Conservation (phyloP, 441 rosid species). For the Adansonia rubrostipa region DNA sequence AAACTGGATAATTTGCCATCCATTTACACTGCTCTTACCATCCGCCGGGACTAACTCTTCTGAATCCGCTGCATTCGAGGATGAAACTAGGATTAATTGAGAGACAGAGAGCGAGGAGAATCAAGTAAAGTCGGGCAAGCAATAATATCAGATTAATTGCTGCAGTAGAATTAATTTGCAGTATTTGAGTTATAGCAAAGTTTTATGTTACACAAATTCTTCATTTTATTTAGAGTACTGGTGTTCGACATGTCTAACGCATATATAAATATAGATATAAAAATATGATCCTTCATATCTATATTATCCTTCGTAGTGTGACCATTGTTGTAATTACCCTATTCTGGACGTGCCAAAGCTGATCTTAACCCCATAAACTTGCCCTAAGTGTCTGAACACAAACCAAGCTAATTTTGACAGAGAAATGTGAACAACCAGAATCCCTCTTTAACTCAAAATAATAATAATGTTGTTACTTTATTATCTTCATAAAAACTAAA, state of each 20-base stretch:
- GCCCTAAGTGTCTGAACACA: not conserved
- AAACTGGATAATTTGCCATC: slow-evolving; percentile 90
- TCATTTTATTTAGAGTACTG: no score
- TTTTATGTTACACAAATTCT: no score
- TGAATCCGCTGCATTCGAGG: slow-evolving; percentile 43
- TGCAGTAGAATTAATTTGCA: no score
- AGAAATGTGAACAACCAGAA: not conserved
- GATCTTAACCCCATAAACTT: not conserved
- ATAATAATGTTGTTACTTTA: no score
- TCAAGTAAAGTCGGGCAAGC: not conserved
- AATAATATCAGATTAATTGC: not conserved
- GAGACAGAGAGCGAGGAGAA: not conserved
- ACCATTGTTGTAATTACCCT: slow-evolving; percentile 1
- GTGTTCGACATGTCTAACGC: not conserved
- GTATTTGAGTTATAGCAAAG: no score
- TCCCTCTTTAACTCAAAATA: not conserved
- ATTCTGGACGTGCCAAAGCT: not conserved
- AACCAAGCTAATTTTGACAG: not conserved
- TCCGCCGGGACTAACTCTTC: slow-evolving; percentile 58
- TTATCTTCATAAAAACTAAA: no score
- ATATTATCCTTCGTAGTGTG: not conserved
- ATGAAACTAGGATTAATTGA: not conserved
- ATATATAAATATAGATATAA: not conserved
- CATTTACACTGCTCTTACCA: slow-evolving; percentile 52
- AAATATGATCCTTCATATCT: not conserved